Percentiles rank a stretch among this genome's conserved stretches.
Evolutionary conservation across 2,329 filamentous ascomycete genomes (phyloP).

Genomic region (Phymatotrichopsis omnivora): DNA sequence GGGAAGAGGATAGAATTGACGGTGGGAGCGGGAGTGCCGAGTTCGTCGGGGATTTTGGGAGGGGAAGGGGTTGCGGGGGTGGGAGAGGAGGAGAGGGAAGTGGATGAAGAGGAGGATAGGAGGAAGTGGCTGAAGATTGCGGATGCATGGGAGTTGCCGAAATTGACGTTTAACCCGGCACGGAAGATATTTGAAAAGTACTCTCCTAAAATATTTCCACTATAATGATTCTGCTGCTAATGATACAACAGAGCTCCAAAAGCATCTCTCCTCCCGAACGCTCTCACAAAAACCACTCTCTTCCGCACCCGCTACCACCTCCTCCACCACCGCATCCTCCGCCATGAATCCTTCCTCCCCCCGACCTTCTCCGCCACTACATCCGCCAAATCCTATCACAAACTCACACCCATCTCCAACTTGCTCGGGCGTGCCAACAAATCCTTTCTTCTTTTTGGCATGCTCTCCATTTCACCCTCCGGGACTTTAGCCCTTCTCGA

Average conservation of each 20-base stretch:
- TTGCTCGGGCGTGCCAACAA: conserved; percentile 39
- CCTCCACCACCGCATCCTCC: conserved; percentile 79
- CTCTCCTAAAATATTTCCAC: conserved; percentile 2
- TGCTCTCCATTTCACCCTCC: conserved; percentile 62
- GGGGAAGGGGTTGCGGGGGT: conserved; percentile 38
- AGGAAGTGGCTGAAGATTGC: conserved; percentile 77
- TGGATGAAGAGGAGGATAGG: conserved; percentile 55
- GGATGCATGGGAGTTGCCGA: conserved; percentile 74
- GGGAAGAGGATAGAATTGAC: conserved; percentile 27
- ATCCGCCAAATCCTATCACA: conserved; percentile 58
- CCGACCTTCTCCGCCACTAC: conserved; percentile 49
- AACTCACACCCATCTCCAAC: conserved; percentile 75
- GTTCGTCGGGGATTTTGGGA: conserved; percentile 13
- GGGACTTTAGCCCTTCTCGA: conserved; percentile 77
- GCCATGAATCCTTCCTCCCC: conserved; percentile 82
- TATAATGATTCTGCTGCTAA: conserved; percentile 22
- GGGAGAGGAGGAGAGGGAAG: conserved; percentile 44
- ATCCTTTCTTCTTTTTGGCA: conserved; percentile 30
- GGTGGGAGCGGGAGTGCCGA: conserved; percentile 22
- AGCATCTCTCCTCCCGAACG: conserved; percentile 62
- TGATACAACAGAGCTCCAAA: conserved; percentile 46
- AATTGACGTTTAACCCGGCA: conserved; percentile 60
- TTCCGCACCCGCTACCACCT: conserved; percentile 89
- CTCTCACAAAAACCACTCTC: conserved; percentile 69
- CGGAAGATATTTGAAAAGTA: conserved; percentile 89